Base-by-base conservation (phyloP, 106 monocot species). In the Cymbidium sinense region DNA sequence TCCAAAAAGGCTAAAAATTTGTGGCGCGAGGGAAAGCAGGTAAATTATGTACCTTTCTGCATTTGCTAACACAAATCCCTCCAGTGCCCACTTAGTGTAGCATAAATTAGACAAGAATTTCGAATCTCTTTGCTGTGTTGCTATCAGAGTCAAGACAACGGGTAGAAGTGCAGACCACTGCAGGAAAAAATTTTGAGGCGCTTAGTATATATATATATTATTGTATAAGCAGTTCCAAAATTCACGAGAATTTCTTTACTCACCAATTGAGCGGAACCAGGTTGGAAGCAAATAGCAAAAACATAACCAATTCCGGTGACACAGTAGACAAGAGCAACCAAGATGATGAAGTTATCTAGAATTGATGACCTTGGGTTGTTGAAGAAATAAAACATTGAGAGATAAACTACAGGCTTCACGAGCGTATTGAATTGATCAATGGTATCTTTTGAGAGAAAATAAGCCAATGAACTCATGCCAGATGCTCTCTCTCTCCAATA, bases 301-400 rank as follows among this genome's bases (percentile, higher is more conserved):
- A 86, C 78, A 83, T 95, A 95, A 41, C 85, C 94, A 70, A 95
- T 91, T 34, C 94, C 94, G 34, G 94, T 91, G 28, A 95, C 94
- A 73, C 91, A 95, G 79, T 95, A 95, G 21, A 95, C 91, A 43
- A 95, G 87, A 73, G 89, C 79, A 8, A 89, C 75, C 75, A 95
- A 79, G 62, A 91, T 74, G 20, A 84, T 34, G 44, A 91, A 95
- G 67, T 95, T 95, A 39, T 83, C 91, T n/a, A 52, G n/a, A 67
- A 95, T 87, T 61, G 91, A 89, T 47, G 94, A 95, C 51, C 94
- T 86, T 18, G 89, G 89, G 78, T 91, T 91, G 82, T 87, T 95
- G 89, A 91, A 95, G 87, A 89, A 95, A 82, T 91, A 95, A 82
- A 89, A 91, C 94, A 95, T 95, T 30, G 91, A 91, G 35, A 95